Conservation (phyloP, 2,329 filamentous ascomycete genomes). For the Fusarium citri region DNA sequence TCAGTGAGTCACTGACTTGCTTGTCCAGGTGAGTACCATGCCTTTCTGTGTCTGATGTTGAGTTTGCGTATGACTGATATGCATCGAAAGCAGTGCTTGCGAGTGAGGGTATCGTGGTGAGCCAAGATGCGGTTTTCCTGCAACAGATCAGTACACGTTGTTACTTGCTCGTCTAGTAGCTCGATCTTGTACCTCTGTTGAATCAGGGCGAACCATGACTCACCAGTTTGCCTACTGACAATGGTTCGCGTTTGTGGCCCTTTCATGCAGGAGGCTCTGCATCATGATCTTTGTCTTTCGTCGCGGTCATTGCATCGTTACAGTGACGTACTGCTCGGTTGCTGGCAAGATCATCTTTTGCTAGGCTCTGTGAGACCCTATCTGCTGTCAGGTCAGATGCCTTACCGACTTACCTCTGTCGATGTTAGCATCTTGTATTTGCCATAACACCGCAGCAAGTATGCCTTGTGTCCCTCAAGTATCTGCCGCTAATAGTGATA, state of each 20-base stretch:
- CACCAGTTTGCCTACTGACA: neutral
- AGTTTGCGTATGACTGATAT: slow-evolving; percentile 36
- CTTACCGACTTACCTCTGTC: neutral
- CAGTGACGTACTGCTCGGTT: neutral
- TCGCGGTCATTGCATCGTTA: neutral
- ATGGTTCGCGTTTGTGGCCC: neutral
- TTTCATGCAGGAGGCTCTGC: neutral
- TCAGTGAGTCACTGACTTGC: slow-evolving; percentile 1
- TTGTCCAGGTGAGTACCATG: slow-evolving; percentile 17
- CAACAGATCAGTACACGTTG: slow-evolving; percentile 12
- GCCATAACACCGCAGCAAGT: neutral
- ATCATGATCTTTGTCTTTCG: neutral
- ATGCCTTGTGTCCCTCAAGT: neutral
- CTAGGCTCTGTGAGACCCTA: neutral
- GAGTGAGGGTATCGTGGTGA: neutral
- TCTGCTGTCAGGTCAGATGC: neutral
- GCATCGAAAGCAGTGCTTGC: slow-evolving; percentile 21
- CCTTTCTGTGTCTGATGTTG: neutral
- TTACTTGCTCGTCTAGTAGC: neutral
- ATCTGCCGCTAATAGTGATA: neutral
- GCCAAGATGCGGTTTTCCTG: neutral
- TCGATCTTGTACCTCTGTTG: slow-evolving; percentile 11
- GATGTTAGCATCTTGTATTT: neutral
- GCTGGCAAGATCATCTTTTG: neutral
- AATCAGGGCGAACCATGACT: neutral